phyloP scores from a whole-genome alignment of 306 rosid species.

The Dryas octopetala region DNA sequence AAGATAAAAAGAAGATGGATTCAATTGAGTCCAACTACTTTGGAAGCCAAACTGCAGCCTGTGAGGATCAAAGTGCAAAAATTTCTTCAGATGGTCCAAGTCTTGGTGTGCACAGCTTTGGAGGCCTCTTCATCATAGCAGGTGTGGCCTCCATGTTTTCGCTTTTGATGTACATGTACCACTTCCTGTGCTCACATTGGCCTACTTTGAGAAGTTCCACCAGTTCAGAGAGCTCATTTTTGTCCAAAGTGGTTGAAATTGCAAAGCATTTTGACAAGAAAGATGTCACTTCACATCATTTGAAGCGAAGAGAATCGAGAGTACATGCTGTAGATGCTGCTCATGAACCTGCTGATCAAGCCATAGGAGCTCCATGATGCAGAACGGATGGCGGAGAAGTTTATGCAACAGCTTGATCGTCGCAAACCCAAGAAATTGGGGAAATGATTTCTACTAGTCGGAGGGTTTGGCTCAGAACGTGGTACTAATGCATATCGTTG shows the following conservation, averaged over 20 bases:
- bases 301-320: neutral
- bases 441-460: too few species aligned
- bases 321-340: neutral
- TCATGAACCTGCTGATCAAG: neutral
- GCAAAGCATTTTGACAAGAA: constrained; percentile 21
- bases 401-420: too few species aligned
- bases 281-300: neutral
- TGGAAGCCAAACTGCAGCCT: neutral
- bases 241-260: constrained; percentile 6
- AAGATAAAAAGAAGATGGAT: constrained; percentile 24
- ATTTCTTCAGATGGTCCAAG: constrained; percentile 18
- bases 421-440: too few species aligned
- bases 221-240: neutral
- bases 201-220: neutral
- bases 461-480: too few species aligned
- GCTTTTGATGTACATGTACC: constrained; percentile 3
- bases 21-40: constrained; percentile 27
- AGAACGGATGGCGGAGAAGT: too few species aligned
- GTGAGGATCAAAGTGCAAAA: constrained; percentile 16
- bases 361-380: too few species aligned
- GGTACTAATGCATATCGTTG: too few species aligned
- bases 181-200: constrained; percentile 7
- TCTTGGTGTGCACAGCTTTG: constrained; percentile 37
- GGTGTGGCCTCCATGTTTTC: constrained; percentile 23
- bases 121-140: constrained; percentile 46